Conservation (phyloP, 2,329 filamentous ascomycete species). For the Paraconiothyrium sp. region DNA sequence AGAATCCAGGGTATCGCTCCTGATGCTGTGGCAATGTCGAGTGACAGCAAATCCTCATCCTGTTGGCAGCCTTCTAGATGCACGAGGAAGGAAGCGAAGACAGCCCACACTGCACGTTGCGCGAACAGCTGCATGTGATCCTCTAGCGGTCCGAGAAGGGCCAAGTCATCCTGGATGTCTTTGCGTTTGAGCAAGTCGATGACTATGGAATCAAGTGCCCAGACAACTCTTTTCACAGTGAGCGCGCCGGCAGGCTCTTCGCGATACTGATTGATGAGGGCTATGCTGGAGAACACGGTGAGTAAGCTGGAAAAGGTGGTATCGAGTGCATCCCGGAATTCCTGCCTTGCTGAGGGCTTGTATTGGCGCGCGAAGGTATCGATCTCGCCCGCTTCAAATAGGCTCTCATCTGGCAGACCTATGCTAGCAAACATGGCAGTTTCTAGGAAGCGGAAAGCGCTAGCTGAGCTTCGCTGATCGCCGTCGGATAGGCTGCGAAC, state of each 20-base stretch:
- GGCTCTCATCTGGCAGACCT: slow-evolving; percentile 37
- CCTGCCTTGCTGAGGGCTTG: slow-evolving; percentile 35
- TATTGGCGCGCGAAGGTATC: slow-evolving; percentile 30
- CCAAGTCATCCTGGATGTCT: slow-evolving; percentile 35
- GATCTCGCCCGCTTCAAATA: slow-evolving; percentile 30
- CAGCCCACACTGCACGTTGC: slow-evolving; percentile 40
- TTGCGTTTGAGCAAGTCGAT: slow-evolving; percentile 35
- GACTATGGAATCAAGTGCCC: slow-evolving; percentile 35
- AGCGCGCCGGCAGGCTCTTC: slow-evolving; percentile 27
- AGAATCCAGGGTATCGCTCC: slow-evolving; percentile 32
- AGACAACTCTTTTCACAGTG: slow-evolving; percentile 30
- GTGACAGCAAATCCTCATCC: slow-evolving; percentile 12
- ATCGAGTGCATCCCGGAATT: slow-evolving; percentile 44
- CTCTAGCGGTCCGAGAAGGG: slow-evolving; percentile 30
- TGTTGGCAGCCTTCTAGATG: slow-evolving; percentile 29
- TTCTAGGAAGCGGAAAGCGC: slow-evolving; percentile 43
- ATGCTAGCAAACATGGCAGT: slow-evolving; percentile 39
- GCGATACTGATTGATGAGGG: slow-evolving; percentile 34
- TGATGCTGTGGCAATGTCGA: slow-evolving; percentile 25
- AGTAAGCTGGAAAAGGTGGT: slow-evolving; percentile 48
- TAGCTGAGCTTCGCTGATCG: slow-evolving; percentile 34
- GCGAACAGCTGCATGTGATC: slow-evolving; percentile 42
- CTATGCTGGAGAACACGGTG: slow-evolving; percentile 46
- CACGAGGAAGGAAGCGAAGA: slow-evolving; percentile 37
- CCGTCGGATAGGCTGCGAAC: slow-evolving; percentile 44